Evolutionary conservation across 1,284 basidiomycete genomes (phyloP), one percentile per base, ranked within the genome.

Genomic region (Boletellus deceptivus): DNA sequence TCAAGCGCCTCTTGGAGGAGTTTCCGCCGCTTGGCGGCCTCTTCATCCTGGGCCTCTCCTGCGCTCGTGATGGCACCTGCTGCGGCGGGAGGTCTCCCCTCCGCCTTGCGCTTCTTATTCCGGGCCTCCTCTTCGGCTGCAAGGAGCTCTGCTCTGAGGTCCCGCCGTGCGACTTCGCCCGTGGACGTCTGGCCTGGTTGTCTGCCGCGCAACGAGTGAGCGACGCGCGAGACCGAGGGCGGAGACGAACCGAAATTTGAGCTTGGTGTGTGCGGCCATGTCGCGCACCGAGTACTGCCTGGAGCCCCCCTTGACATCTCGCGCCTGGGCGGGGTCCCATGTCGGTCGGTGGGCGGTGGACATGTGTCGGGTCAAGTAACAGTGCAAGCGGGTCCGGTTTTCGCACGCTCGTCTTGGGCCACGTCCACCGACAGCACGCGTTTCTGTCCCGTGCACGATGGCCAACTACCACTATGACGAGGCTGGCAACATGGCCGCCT

Each of bases 261-360:
- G 86, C 72, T 95, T 95, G 1, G 93, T 98, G 69, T 97, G 91
- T 4, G 91, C 79, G 4, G 94, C 91, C 78, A 96, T 89, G 67
- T 95, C 91, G 52, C 89, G 82, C 63, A 90, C 88, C 14, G 91
- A 93, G 72, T 87, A 90, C 67, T 93, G 91, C 55, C 90, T 83
- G 42, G 92, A 93, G 50, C 90, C 91, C 11, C 87, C 88, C 68
- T 92, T 93, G 59, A 87, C 83, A 67, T 90, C 87, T 61, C 81
- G 82, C n/a, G 87, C 89, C 65, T 91, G 89, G 0, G 89, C 89
- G 3, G 89, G 89, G 58, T 91, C 89, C 89, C 89, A 91, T 83
- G 89, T 91, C 60, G 89, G 89, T 72, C 89, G 84, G 70, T 91
- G 89, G 24, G 89, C 89, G 75, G 89, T 91, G 49, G 89, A 91